Conservation (phyloP, 176 grass and related monocot genomes). For the Olyra latifolia region DNA sequence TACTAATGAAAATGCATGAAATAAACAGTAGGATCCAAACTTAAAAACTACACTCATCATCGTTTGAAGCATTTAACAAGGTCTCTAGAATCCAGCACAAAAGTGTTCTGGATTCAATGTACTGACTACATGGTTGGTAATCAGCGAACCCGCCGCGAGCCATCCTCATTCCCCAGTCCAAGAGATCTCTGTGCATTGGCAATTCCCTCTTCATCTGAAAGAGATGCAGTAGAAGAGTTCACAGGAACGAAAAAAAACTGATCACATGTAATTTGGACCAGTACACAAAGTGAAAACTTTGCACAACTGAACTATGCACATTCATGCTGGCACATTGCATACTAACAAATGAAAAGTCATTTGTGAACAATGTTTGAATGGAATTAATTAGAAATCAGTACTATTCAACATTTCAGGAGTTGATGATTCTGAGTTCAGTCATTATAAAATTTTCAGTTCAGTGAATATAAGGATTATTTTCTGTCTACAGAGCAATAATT, state of each 20-base stretch:
- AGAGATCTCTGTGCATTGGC: conserved; percentile 84
- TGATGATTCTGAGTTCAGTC: background rate
- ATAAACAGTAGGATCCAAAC: conserved; percentile 23
- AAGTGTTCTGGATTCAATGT: background rate
- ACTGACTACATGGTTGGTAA: background rate
- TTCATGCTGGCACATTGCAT: background rate
- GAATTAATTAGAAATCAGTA: background rate
- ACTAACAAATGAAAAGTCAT: background rate
- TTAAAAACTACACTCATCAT: background rate
- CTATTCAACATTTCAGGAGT: background rate
- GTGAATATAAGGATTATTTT: background rate
- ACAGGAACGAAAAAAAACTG: background rate
- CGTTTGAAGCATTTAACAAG: conserved; percentile 18
- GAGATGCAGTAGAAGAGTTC: conserved; percentile 20
- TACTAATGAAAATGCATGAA: conserved; percentile 20
- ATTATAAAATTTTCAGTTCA: background rate
- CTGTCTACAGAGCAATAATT: background rate
- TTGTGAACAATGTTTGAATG: background rate
- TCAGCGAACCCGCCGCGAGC: conserved; percentile 58
- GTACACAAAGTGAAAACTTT: background rate
- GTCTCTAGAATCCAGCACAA: background rate
- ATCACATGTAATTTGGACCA: background rate
- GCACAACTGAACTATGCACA: background rate
- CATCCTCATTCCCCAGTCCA: conserved; percentile 69
- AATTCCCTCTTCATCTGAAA: conserved; percentile 85